A percentile compares a stretch with the other conserved stretches of the same genome.
Conservation (phyloP, 768 basidiomycete species). For the Mycena epipterygia region DNA sequence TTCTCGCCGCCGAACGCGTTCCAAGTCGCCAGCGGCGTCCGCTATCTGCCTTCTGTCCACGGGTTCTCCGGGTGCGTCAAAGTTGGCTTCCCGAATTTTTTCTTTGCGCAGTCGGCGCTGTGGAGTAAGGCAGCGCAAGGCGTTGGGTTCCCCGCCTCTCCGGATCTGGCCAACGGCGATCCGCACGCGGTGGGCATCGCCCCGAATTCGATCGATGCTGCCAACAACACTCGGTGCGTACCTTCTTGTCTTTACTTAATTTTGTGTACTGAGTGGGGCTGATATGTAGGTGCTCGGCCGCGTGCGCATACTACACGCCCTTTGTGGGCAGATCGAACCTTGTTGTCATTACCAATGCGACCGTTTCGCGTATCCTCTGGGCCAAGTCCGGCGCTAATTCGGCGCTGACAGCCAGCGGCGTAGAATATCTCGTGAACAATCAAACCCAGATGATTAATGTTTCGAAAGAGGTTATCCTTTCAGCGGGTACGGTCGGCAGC, state of each 20-base stretch:
- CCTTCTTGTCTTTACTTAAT: not conserved
- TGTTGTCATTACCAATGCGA: slow-evolving; percentile 66
- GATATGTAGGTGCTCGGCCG: slow-evolving; percentile 42
- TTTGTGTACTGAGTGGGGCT: not conserved
- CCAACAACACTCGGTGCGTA: slow-evolving; percentile 47
- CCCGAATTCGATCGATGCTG: slow-evolving; percentile 46
- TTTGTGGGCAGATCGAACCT: slow-evolving; percentile 58
- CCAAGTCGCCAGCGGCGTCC: slow-evolving; percentile 43
- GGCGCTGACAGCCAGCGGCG: slow-evolving; percentile 57
- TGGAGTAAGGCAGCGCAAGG: slow-evolving; percentile 42
- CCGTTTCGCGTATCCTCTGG: slow-evolving; percentile 66
- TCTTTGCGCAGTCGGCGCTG: slow-evolving; percentile 45
- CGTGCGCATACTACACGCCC: slow-evolving; percentile 48
- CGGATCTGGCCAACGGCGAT: slow-evolving; percentile 44
- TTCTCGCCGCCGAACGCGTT: slow-evolving; percentile 62
- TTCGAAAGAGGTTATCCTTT: slow-evolving; percentile 64
- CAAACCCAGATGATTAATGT: slow-evolving; percentile 55
- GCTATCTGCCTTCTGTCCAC: slow-evolving; percentile 41
- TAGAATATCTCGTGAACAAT: slow-evolving; percentile 56
- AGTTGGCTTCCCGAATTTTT: slow-evolving; percentile 50
- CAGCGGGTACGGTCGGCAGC: slow-evolving; percentile 60
- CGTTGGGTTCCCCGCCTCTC: slow-evolving; percentile 41
- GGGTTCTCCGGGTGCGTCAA: slow-evolving; percentile 47
- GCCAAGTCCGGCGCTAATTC: slow-evolving; percentile 24
- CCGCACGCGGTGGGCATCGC: slow-evolving; percentile 48